Percentiles rank a stretch among this genome's conserved stretches.
Evolutionary conservation across 1,139 yeast genomes (phyloP).

Genomic region (Magnusiomyces paraingens): DNA sequence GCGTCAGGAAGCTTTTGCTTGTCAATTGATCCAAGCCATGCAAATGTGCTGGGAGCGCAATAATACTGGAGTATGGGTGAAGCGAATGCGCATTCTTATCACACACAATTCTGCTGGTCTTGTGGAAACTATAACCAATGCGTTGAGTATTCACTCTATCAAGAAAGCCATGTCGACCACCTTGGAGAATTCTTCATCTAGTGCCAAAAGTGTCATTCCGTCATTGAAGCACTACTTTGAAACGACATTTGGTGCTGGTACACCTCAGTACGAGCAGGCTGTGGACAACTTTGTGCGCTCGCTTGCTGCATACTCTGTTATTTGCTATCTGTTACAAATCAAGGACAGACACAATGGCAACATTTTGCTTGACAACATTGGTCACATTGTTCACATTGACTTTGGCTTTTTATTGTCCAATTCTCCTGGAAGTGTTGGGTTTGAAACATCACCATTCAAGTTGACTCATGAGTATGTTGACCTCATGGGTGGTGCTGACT

Average conservation of each 20-base stretch:
- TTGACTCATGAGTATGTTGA: conserved; percentile 84
- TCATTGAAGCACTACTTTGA: conserved; percentile 71
- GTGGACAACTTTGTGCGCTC: conserved; percentile 79
- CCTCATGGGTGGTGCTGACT: conserved; percentile 68
- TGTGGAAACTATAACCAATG: conserved; percentile 93
- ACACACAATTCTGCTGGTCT: conserved; percentile 88
- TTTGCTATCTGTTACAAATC: conserved; percentile 82
- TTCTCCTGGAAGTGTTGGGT: conserved; percentile 93
- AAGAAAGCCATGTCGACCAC: conserved; percentile 83
- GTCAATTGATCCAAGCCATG: conserved; percentile 82
- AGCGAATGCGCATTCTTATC: conserved; percentile 81
- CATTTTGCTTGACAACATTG: conserved; percentile 87
- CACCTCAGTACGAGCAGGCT: conserved; percentile 50
- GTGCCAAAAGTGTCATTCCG: conserved; percentile 61
- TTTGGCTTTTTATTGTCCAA: conserved; percentile 89
- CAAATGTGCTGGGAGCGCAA: conserved; percentile 74
- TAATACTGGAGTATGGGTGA: conserved; percentile 76
- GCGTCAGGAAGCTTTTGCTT: conserved; percentile 96
- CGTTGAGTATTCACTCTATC: conserved; percentile 86
- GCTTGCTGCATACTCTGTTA: conserved; percentile 80
- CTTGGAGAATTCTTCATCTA: conserved; percentile 34
- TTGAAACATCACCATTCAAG: conserved; percentile 96
- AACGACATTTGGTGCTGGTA: conserved; percentile 23
- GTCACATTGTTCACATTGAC: conserved; percentile 92
- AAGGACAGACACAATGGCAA: conserved; percentile 97